phyloP scores from a whole-genome alignment of 805 yeast genomes.

The Tetrapisispora namnaoensis region DNA sequence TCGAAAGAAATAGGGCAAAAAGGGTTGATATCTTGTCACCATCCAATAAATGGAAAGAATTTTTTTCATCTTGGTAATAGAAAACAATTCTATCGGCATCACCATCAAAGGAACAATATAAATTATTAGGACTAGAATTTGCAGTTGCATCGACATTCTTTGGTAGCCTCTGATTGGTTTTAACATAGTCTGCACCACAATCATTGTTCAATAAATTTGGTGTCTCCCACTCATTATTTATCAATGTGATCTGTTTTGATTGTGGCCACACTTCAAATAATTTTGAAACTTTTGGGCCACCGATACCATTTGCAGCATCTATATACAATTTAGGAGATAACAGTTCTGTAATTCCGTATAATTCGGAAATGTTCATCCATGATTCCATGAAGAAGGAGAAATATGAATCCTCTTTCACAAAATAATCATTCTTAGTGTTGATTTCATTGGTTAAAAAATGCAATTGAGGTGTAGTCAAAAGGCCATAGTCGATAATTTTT shows the following conservation, averaged over 20 bases:
- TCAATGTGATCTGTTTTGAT: conserved; percentile 33
- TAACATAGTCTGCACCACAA: conserved; percentile 95
- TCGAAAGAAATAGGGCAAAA: conserved; percentile 57
- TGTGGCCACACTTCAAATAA: conserved; percentile 30
- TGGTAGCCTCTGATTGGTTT: conserved; percentile 78
- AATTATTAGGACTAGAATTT: conserved; percentile 33
- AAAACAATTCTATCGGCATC: conserved; percentile 94
- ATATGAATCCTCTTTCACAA: conserved; percentile 55
- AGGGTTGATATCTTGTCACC: conserved; percentile 91
- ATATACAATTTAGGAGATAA: conserved; percentile 39
- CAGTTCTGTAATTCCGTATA: conserved; percentile 10
- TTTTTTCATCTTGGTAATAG: conserved; percentile 41
- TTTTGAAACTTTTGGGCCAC: conserved; percentile 60
- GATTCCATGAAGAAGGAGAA: conserved; percentile 46
- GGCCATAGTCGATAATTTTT: conserved; percentile 45
- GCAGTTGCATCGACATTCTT: conserved; percentile 32
- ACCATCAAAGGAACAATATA: conserved; percentile 87
- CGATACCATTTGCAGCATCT: conserved; percentile 97
- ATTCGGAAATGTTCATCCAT: conserved; percentile 13
- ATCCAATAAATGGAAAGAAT: conserved; percentile 53
- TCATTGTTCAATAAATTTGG: conserved; percentile 58
- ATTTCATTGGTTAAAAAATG: conserved; percentile 72
- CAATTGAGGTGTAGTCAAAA: conserved; percentile 87
- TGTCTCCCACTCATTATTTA: conserved; percentile 44
- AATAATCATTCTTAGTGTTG: conserved; percentile 50